Evolutionary conservation across 1,139 yeast genomes (phyloP).

Genomic region (Arxiozyma slooffiae): DNA sequence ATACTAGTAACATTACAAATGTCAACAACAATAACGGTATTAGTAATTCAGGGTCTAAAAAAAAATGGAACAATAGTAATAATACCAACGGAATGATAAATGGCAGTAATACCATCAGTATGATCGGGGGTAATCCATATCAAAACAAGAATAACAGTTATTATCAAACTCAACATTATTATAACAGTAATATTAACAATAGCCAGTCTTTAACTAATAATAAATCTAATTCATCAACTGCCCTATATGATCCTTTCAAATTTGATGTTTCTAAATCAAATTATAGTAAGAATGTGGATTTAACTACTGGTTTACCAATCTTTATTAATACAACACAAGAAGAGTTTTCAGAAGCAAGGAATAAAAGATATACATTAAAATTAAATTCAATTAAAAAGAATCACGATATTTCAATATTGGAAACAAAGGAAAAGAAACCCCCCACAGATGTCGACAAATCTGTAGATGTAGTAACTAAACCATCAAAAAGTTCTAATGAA

Average conservation of each 20-base stretch:
- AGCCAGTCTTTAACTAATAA: neutral
- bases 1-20: slow-evolving; percentile 5
- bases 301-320: slow-evolving; percentile 20
- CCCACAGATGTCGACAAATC: neutral
- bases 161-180: slow-evolving; percentile 11
- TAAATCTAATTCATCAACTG: slow-evolving; percentile 7
- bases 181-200: neutral
- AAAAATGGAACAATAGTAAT: slow-evolving; percentile 6
- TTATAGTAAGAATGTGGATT: slow-evolving; percentile 11
- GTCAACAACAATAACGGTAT: slow-evolving; percentile 1
- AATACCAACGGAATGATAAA: slow-evolving; percentile 2
- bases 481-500: neutral
- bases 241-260: slow-evolving; percentile 21
- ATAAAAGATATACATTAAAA: slow-evolving; percentile 17
- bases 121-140: slow-evolving; percentile 7
- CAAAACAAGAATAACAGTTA: slow-evolving; percentile 9
- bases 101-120: slow-evolving; percentile 1
- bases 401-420: slow-evolving; percentile 1
- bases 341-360: slow-evolving; percentile 22
- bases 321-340: slow-evolving; percentile 25
- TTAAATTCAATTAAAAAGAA: slow-evolving; percentile 9
- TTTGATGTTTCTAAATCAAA: slow-evolving; percentile 24
- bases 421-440: neutral
- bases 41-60: neutral
- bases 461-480: neutral